These are phyloP conservation scores for Rubroboletus satanas DNA, from an alignment of 768 basidiomycete genomes.

Conservation along the genomic window DNA sequence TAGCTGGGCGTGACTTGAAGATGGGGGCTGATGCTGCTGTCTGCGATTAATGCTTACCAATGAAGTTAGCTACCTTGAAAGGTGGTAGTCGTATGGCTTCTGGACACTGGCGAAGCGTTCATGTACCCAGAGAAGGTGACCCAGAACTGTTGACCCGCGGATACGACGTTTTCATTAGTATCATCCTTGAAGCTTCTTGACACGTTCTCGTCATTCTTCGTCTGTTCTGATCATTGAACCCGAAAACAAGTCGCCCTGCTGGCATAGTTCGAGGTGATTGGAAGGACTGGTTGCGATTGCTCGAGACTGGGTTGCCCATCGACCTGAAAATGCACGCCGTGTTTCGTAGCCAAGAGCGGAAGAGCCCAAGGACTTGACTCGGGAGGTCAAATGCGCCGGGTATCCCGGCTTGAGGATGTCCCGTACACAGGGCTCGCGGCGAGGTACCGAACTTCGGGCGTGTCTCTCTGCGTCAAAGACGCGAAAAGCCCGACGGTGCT, in stretches of 20 bases:
- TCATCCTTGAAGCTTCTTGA: neutral
- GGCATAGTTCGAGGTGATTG: neutral
- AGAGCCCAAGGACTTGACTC: too few species aligned
- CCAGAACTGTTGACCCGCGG: neutral
- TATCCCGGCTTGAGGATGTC: neutral
- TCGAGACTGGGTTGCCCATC: neutral
- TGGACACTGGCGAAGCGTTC: neutral
- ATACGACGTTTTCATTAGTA: neutral
- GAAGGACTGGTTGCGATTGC: neutral
- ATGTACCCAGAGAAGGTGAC: neutral
- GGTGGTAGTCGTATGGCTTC: neutral
- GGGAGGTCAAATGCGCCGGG: neutral
- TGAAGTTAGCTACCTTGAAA: neutral
- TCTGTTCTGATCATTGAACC: neutral
- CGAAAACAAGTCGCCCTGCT: neutral
- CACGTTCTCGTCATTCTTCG: neutral
- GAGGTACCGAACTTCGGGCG: neutral
- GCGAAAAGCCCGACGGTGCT: neutral
- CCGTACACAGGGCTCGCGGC: too few species aligned
- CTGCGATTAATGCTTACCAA: neutral
- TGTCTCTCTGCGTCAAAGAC: too few species aligned
- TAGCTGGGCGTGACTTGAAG: neutral
- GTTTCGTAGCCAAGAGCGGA: neutral
- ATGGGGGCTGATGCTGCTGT: neutral
- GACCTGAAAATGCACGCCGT: neutral